phyloP scores from a whole-genome alignment of 208 protist species.

The Crithidia thermophila region DNA sequence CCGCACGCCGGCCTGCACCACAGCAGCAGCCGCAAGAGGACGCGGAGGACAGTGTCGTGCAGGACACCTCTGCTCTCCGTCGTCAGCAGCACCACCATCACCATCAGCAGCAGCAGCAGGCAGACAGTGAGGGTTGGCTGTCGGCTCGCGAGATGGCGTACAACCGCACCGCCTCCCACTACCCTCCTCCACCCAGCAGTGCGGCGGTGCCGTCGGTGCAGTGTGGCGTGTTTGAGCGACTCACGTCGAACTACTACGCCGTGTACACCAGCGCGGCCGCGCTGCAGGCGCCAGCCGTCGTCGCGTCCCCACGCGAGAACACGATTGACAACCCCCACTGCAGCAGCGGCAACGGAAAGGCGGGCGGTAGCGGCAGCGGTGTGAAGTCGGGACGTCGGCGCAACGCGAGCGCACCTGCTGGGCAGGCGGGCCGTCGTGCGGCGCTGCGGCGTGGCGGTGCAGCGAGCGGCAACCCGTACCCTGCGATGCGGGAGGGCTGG shows the following conservation, averaged over 20 bases:
- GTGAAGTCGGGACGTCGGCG: constrained; percentile 6
- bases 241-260: constrained; percentile 47
- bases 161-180: constrained; percentile 8
- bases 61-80: not conserved
- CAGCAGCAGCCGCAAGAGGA: not conserved
- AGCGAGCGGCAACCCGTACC: not conserved
- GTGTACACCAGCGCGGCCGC: constrained; percentile 18
- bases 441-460: not conserved
- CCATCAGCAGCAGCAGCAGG: not conserved
- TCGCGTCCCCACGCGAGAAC: not conserved
- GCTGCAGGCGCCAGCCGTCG: constrained; percentile 1
- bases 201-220: constrained; percentile 4
- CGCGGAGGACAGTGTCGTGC: not conserved
- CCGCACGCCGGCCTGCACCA: constrained; percentile 2
- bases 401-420: constrained; percentile 11
- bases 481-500: not conserved
- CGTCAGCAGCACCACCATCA: not conserved
- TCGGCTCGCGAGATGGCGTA: constrained; percentile 3
- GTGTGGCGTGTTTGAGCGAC: constrained; percentile 42
- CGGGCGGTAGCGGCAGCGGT: not conserved
- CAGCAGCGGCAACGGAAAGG: too few species aligned
- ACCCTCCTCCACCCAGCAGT: not conserved
- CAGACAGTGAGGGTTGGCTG: not conserved
- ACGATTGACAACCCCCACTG: too few species aligned
- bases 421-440: not conserved